Evolutionary conservation across 495 filamentous ascomycete species (phyloP).

Genomic region (Lindgomyces ingoldianus): DNA sequence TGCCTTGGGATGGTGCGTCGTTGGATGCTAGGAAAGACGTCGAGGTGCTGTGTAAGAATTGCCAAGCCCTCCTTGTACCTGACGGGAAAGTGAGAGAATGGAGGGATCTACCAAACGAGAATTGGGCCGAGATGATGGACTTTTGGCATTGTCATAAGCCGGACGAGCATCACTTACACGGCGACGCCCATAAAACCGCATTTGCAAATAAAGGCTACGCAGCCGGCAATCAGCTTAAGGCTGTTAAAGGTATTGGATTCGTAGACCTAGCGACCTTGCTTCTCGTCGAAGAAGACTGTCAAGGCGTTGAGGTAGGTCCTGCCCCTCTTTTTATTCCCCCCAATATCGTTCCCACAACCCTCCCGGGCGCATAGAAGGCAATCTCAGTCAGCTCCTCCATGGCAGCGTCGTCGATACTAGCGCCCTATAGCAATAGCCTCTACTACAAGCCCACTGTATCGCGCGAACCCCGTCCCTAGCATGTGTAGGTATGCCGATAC

Average conservation of each 20-base stretch:
- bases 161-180: constrained; percentile 45
- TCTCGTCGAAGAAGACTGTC: constrained; percentile 64
- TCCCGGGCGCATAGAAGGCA: constrained; percentile 86
- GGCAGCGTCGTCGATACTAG: constrained; percentile 85
- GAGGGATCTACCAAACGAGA: constrained; percentile 93
- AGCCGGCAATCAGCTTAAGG: constrained; percentile 66
- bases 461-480: constrained; percentile 20
- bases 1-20: constrained; percentile 74
- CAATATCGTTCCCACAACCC: not conserved
- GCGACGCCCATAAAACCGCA: constrained; percentile 43
- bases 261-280: constrained; percentile 79
- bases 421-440: constrained; percentile 69
- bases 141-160: constrained; percentile 99
- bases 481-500: constrained; percentile 22
- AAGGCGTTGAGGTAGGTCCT: constrained; percentile 60
- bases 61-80: constrained; percentile 52
- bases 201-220: constrained; percentile 69
- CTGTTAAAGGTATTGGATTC: constrained; percentile 66
- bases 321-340: not conserved
- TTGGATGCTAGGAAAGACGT: constrained; percentile 45
- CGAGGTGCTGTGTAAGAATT: constrained; percentile 65
- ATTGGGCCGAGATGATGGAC: constrained; percentile 99
- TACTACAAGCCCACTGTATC: constrained; percentile 16
- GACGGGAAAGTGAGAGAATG: constrained; percentile 58
- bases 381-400: constrained; percentile 52